phyloP scores from a whole-genome alignment of 2,329 filamentous ascomycete genomes.

The Alternaria gaisen region DNA sequence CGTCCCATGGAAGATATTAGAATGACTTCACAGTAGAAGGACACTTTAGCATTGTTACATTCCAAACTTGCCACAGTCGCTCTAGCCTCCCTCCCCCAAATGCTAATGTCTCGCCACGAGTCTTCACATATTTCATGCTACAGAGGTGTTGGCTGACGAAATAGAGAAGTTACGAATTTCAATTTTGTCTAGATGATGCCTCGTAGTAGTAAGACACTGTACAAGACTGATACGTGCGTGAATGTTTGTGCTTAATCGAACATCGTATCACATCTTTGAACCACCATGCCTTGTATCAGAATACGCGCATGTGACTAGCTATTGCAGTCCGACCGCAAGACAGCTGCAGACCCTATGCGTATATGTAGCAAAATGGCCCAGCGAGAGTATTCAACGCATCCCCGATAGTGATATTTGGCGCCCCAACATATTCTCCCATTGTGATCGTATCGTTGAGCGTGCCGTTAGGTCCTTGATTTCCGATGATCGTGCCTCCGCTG shows the following conservation, averaged over 20 bases:
- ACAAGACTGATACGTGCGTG: background rate
- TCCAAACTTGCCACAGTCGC: background rate
- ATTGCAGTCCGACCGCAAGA: background rate
- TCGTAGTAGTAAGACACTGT: background rate
- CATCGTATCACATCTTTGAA: background rate
- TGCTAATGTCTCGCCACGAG: background rate
- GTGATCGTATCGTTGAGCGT: slow-evolving; percentile 55
- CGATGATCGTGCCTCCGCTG: slow-evolving; percentile 37
- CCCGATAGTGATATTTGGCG: slow-evolving; percentile 40
- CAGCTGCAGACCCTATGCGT: slow-evolving; percentile 20
- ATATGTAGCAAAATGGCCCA: slow-evolving; percentile 56
- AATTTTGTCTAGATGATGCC: no score
- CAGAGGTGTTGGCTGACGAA: no score
- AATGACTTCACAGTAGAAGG: background rate
- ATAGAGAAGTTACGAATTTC: no score
- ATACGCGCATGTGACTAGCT: background rate
- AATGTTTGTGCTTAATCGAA: background rate
- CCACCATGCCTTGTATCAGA: background rate
- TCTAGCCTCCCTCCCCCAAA: background rate
- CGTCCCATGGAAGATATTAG: background rate
- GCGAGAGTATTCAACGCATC: slow-evolving; percentile 54
- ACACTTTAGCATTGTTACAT: background rate
- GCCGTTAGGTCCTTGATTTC: slow-evolving; percentile 49
- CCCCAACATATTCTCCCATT: slow-evolving; percentile 48
- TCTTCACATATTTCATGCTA: no score